Conservation (phyloP, 345 rosid species). For the Ricinus communis region DNA sequence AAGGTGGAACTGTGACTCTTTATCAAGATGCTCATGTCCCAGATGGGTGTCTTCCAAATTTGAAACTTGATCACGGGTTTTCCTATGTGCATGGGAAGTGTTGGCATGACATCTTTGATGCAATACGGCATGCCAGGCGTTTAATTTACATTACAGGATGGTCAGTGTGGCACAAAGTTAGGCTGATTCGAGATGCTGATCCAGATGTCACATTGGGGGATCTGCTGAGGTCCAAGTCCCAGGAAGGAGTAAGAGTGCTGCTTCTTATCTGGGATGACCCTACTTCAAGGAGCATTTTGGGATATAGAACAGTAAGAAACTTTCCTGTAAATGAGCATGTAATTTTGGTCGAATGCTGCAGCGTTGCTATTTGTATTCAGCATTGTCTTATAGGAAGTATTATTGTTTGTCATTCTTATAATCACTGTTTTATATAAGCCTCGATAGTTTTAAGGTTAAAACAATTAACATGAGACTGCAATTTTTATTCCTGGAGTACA, state of each 20-base stretch:
- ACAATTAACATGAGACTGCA: background rate
- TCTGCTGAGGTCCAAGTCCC: slow-evolving; percentile 79
- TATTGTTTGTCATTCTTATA: background rate
- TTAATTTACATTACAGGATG: slow-evolving; percentile 91
- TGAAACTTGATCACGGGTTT: slow-evolving; percentile 61
- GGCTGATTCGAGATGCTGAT: slow-evolving; percentile 57
- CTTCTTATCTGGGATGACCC: slow-evolving; percentile 98
- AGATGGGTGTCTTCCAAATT: slow-evolving; percentile 66
- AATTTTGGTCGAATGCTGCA: background rate
- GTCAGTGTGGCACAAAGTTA: slow-evolving; percentile 94
- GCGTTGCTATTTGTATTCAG: slow-evolving; percentile 9
- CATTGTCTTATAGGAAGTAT: background rate
- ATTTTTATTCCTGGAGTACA: background rate
- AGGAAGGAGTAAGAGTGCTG: slow-evolving; percentile 93
- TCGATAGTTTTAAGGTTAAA: background rate
- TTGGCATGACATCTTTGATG: slow-evolving; percentile 84
- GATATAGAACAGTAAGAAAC: slow-evolving; percentile 71
- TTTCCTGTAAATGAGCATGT: background rate
- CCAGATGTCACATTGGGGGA: slow-evolving; percentile 67
- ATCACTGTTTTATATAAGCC: background rate
- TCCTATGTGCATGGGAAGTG: slow-evolving; percentile 80
- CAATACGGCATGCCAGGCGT: slow-evolving; percentile 74
- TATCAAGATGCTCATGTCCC: slow-evolving; percentile 98
- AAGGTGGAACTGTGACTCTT: slow-evolving; percentile 76
- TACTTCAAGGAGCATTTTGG: slow-evolving; percentile 86